These are phyloP conservation scores for Elsinoe ampelina DNA, from an alignment of 2,329 filamentous ascomycete species.

Conservation along the genomic window DNA sequence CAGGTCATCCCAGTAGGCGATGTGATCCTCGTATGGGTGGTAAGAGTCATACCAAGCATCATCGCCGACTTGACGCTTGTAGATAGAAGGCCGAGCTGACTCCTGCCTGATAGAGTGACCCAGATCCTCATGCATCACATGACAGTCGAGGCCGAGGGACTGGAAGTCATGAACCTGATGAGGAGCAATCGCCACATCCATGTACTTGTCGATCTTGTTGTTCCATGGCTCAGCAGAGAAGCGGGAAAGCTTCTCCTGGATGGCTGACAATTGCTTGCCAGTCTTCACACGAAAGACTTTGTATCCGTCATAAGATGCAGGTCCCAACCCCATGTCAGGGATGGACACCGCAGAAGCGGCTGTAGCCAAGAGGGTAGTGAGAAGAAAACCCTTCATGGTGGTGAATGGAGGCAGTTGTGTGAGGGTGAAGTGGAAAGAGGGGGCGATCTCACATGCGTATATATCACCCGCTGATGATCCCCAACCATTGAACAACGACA, in stretches of 20 bases:
- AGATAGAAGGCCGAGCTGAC: slow-evolving; percentile 15
- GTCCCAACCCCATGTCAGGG: slow-evolving; percentile 8
- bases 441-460: background rate
- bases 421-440: background rate
- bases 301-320: slow-evolving; percentile 1
- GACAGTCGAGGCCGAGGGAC: slow-evolving; percentile 28
- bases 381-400: background rate
- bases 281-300: slow-evolving; percentile 10
- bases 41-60: slow-evolving; percentile 46
- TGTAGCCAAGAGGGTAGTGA: background rate
- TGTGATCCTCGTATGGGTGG: slow-evolving; percentile 45
- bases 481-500: background rate
- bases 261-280: slow-evolving; percentile 1
- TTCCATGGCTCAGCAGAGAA: slow-evolving; percentile 19
- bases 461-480: slow-evolving; percentile 23
- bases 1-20: slow-evolving; percentile 41
- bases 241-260: slow-evolving; percentile 13
- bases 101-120: slow-evolving; percentile 36
- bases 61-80: slow-evolving; percentile 19
- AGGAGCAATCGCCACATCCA: slow-evolving; percentile 18
- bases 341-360: slow-evolving; percentile 5
- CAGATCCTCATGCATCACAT: slow-evolving; percentile 36
- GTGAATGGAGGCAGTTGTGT: background rate
- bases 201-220: slow-evolving; percentile 14
- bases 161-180: slow-evolving; percentile 21